A percentile compares a stretch with the other conserved stretches of the same genome.
phyloP scores from a whole-genome alignment of 208 protist genomes.

The Crithidia sp. region DNA sequence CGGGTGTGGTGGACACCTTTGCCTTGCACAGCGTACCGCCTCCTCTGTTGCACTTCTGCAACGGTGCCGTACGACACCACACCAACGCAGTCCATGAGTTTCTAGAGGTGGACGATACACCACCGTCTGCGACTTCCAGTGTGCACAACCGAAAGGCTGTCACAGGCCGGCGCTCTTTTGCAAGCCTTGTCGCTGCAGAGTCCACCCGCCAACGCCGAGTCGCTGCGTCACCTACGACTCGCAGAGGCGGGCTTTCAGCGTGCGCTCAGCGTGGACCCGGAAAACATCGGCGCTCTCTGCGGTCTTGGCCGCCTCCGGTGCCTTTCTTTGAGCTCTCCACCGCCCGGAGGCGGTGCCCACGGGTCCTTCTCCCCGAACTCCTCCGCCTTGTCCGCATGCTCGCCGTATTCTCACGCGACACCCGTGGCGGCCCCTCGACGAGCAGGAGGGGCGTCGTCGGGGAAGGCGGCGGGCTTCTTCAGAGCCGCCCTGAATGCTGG shows the following conservation, averaged over 20 bases:
- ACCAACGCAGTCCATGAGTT: conserved; percentile 11
- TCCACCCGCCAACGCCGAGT: background rate
- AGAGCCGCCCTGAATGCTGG: conserved; percentile 5
- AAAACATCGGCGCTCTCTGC: conserved; percentile 54
- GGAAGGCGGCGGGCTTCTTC: conserved; percentile 10
- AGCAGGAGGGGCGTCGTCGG: background rate
- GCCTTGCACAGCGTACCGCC: conserved; percentile 15
- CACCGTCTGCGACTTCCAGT: background rate
- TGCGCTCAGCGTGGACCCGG: conserved; percentile 43
- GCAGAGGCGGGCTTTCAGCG: conserved; percentile 49
- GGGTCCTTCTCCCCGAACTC: background rate
- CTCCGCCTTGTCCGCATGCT: background rate
- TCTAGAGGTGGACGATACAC: background rate
- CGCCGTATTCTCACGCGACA: background rate
- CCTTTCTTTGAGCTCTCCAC: conserved; percentile 17
- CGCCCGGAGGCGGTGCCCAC: background rate
- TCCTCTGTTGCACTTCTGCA: conserved; percentile 10
- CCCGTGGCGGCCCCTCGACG: too few species aligned
- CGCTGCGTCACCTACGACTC: conserved; percentile 30
- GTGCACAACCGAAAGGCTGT: too few species aligned
- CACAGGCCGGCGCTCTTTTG: background rate
- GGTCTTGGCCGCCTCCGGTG: conserved; percentile 56
- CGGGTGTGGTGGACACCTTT: conserved; percentile 22
- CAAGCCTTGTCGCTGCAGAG: background rate
- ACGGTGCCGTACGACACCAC: conserved; percentile 24